Percentiles rank a stretch among this genome's conserved stretches.
phyloP scores from a whole-genome alignment of 345 rosid species.

The Lumnitzera littorea region DNA sequence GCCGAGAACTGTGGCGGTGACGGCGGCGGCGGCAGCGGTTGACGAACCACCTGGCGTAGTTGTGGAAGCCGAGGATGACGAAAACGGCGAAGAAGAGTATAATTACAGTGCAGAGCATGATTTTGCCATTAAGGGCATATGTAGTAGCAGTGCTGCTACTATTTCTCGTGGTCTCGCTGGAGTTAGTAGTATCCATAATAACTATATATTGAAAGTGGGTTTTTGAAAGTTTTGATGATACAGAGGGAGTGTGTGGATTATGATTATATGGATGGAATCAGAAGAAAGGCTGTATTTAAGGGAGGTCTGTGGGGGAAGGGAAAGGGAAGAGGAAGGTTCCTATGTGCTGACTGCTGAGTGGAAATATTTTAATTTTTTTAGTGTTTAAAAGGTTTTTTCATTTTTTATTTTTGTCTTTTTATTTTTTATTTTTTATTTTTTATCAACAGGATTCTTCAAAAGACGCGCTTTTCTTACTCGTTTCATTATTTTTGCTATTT shows the following conservation, averaged over 20 bases:
- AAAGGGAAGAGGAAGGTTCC: conserved; percentile 21
- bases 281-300: neutral
- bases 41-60: conserved; percentile 41
- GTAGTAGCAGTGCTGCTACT: conserved; percentile 2
- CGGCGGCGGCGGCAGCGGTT: conserved; percentile 40
- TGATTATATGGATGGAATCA: conserved; percentile 1
- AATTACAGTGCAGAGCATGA: conserved; percentile 43
- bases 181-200: too few relatives aligned
- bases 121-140: conserved; percentile 45
- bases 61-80: conserved; percentile 48
- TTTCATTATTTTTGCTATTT: too few relatives aligned
- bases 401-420: too few relatives aligned
- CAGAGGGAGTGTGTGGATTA: neutral
- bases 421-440: too few relatives aligned
- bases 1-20: conserved; percentile 13
- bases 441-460: too few relatives aligned
- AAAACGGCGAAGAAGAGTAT: conserved; percentile 43
- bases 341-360: neutral
- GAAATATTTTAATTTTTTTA: too few relatives aligned
- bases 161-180: neutral
- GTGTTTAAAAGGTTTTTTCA: too few relatives aligned
- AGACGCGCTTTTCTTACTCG: too few relatives aligned
- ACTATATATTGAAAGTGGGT: too few relatives aligned
- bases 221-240: too few relatives aligned
- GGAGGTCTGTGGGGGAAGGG: neutral